phyloP scores from a whole-genome alignment of 352 stramenopile species.

The Phytopythium boreale region DNA sequence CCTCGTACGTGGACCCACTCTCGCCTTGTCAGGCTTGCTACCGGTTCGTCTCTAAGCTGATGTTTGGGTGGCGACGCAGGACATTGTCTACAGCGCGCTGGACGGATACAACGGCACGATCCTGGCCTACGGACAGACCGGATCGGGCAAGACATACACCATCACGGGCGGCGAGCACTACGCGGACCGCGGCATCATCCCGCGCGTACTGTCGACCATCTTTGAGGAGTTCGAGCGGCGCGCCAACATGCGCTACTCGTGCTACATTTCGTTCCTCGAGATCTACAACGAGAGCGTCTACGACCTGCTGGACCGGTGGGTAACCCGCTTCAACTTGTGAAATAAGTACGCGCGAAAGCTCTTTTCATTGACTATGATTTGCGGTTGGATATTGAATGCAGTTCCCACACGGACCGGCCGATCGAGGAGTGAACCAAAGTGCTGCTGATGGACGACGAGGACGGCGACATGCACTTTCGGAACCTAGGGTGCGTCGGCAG shows the following conservation, averaged over 20 bases:
- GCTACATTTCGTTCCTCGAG: constrained; percentile 94
- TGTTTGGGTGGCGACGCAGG: constrained; percentile 16
- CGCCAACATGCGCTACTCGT: constrained; percentile 62
- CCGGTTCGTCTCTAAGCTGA: neutral
- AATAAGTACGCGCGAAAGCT: neutral
- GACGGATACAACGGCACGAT: constrained; percentile 78
- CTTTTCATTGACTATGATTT: neutral
- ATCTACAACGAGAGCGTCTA: constrained; percentile 97
- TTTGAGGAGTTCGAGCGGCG: constrained; percentile 84
- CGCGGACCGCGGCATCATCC: constrained; percentile 94
- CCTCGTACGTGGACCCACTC: constrained; percentile 20
- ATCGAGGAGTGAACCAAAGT: constrained; percentile 84
- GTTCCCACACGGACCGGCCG: constrained; percentile 65
- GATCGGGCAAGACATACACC: constrained; percentile 75
- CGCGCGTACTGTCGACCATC: constrained; percentile 90
- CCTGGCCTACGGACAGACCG: constrained; percentile 67
- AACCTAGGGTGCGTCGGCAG: constrained; percentile 46
- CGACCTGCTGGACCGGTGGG: constrained; percentile 85
- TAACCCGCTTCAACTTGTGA: neutral
- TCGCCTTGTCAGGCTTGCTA: neutral
- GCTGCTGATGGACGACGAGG: constrained; percentile 71
- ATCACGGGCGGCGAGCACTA: constrained; percentile 91
- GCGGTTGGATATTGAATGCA: neutral
- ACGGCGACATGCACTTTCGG: constrained; percentile 78
- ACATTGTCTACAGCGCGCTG: constrained; percentile 68